A percentile compares a stretch with the other conserved stretches of the same genome.
These are phyloP conservation scores for Talaromyces amestolkiae DNA, from an alignment of 2,329 filamentous ascomycete species.

Conservation along the genomic window DNA sequence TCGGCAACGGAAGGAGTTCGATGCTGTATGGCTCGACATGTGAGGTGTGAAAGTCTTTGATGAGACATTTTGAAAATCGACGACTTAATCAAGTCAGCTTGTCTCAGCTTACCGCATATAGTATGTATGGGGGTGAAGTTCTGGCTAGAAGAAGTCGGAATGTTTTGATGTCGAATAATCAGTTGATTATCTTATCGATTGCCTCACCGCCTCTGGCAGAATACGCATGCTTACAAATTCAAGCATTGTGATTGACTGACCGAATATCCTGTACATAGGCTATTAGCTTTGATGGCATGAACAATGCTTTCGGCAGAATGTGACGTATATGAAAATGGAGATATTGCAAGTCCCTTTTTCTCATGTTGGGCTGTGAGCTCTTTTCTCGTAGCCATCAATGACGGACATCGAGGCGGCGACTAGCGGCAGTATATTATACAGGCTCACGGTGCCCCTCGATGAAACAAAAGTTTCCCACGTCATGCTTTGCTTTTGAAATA, in stretches of 20 bases:
- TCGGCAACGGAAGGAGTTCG: neutral
- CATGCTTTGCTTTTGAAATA: neutral
- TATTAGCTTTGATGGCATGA: neutral
- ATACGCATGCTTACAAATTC: conserved; percentile 18
- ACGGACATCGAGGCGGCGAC: neutral
- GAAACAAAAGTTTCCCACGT: neutral
- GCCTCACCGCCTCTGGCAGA: conserved; percentile 18
- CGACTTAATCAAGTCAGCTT: neutral
- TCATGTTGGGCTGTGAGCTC: neutral
- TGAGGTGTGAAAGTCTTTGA: conserved; percentile 1
- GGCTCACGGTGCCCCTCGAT: conserved; percentile 2
- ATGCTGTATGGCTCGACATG: conserved; percentile 10
- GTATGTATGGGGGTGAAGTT: neutral
- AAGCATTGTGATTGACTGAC: conserved; percentile 8
- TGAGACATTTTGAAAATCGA: neutral
- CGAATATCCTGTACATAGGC: neutral
- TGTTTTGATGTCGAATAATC: neutral
- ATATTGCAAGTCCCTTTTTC: too few relatives aligned
- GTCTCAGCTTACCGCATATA: neutral
- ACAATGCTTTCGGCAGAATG: neutral
- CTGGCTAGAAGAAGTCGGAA: neutral
- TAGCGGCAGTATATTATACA: neutral
- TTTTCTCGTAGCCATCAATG: neutral
- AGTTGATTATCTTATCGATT: conserved; percentile 12
- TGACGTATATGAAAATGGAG: neutral